A percentile compares a stretch with the other conserved stretches of the same genome.
Evolutionary conservation across 768 basidiomycete species (phyloP).

Genomic region (Tulasnella calospora): DNA sequence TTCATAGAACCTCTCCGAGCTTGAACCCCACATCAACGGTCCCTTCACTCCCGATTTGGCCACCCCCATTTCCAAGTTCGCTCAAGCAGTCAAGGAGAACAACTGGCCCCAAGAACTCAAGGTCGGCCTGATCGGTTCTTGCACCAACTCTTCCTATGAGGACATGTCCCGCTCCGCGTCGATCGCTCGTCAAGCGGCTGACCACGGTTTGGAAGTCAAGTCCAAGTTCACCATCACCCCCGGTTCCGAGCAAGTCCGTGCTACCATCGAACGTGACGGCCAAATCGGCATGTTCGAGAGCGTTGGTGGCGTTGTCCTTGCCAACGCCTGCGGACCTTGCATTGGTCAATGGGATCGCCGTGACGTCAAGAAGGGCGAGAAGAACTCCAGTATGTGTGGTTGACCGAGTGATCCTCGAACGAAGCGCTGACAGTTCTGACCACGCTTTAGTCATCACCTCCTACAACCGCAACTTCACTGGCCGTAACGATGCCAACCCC

Average conservation of each 20-base stretch:
- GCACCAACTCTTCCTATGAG: conserved; percentile 99
- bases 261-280: conserved; percentile 95
- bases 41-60: conserved; percentile 99
- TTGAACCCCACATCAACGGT: conserved; percentile 99
- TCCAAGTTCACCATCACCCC: conserved; percentile 98
- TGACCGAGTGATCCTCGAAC: neutral
- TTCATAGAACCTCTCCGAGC: conserved; percentile 80
- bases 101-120: conserved; percentile 95
- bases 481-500: conserved; percentile 98
- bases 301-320: conserved; percentile 88
- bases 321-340: conserved; percentile 98
- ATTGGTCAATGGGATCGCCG: conserved; percentile 98
- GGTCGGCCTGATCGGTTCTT: conserved; percentile 96
- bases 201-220: conserved; percentile 82
- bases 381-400: conserved; percentile 77
- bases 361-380: conserved; percentile 94
- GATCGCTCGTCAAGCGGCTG: conserved; percentile 82
- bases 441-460: conserved; percentile 78
- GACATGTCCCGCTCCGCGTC: conserved; percentile 98
- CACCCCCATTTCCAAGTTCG: conserved; percentile 95
- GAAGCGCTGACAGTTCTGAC: neutral
- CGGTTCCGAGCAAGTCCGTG: conserved; percentile 96
- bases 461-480: conserved; percentile 99
- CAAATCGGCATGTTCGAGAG: conserved; percentile 81
- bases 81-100: conserved; percentile 86